A percentile compares a stretch with the other conserved stretches of the same genome.
Evolutionary conservation across 192 early-diverging fungal species (phyloP).

Genomic region (Coemansia sp.): DNA sequence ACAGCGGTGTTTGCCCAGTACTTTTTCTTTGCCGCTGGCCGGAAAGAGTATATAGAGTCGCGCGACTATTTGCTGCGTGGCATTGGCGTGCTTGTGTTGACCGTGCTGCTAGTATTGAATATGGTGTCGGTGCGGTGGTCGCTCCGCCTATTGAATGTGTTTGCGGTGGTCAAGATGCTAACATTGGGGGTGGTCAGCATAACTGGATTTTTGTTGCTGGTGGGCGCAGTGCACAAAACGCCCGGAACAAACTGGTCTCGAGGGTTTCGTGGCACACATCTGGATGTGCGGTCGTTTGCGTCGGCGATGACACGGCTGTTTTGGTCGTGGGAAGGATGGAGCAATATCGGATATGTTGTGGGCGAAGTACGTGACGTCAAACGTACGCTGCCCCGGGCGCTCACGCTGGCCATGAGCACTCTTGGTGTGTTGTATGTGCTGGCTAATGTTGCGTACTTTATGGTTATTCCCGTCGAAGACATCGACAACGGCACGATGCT

Average conservation of each 20-base stretch:
- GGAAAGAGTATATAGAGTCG: constrained; percentile 20
- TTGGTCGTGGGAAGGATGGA: constrained; percentile 65
- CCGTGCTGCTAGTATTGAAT: constrained; percentile 62
- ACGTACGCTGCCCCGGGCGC: constrained; percentile 71
- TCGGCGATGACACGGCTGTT: constrained; percentile 56
- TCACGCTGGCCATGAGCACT: constrained; percentile 70
- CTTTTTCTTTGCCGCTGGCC: constrained; percentile 52
- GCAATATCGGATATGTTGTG: constrained; percentile 75
- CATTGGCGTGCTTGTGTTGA: constrained; percentile 59
- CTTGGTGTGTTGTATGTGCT: constrained; percentile 71
- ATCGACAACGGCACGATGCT: constrained; percentile 66
- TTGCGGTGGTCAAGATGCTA: constrained; percentile 71
- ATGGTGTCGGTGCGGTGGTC: constrained; percentile 63
- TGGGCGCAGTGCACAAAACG: constrained; percentile 49
- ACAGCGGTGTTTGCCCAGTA: constrained; percentile 55
- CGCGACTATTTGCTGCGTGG: constrained; percentile 44
- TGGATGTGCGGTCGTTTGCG: constrained; percentile 55
- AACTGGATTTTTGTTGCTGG: constrained; percentile 68
- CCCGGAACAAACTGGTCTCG: constrained; percentile 57
- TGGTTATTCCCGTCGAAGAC: constrained; percentile 66
- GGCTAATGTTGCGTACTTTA: constrained; percentile 81
- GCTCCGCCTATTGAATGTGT: constrained; percentile 63
- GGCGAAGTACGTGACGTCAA: constrained; percentile 81
- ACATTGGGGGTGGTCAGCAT: constrained; percentile 66
- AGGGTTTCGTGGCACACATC: constrained; percentile 63